phyloP scores from a whole-genome alignment of 164 flowering plant genomes.

The Nymphaea thermarum region DNA sequence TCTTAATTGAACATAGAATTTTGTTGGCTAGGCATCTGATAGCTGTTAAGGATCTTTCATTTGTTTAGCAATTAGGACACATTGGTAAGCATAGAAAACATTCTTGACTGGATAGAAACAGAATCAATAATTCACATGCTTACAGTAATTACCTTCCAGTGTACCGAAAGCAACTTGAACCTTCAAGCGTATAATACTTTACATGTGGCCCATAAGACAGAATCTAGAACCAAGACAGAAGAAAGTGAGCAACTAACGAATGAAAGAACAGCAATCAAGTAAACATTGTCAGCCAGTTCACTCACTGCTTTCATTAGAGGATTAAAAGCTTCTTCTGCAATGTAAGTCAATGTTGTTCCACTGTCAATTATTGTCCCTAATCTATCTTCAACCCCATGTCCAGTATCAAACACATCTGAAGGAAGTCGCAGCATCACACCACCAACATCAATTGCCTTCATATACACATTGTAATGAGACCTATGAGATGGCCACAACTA shows the following conservation, averaged over 20 bases:
- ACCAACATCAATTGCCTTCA: slow-evolving; percentile 72
- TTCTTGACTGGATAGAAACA: background rate
- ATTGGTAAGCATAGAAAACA: background rate
- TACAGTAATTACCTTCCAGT: slow-evolving; percentile 6
- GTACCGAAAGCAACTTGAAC: slow-evolving; percentile 7
- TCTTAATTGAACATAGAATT: no score
- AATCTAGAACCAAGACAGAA: slow-evolving; percentile 6
- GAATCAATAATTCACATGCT: background rate
- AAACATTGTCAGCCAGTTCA: background rate
- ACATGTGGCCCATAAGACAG: slow-evolving; percentile 5
- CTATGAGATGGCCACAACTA: slow-evolving; percentile 26
- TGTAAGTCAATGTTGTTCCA: slow-evolving; percentile 90
- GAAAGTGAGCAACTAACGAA: background rate
- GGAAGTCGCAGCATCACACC: slow-evolving; percentile 54
- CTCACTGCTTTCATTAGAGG: slow-evolving; percentile 20
- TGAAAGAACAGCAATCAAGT: background rate
- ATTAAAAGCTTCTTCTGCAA: slow-evolving; percentile 44
- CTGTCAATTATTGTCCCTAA: slow-evolving; percentile 80
- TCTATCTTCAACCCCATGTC: slow-evolving; percentile 5
- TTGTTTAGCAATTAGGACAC: no score
- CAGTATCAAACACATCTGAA: slow-evolving; percentile 42
- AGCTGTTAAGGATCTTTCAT: no score
- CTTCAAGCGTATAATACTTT: background rate
- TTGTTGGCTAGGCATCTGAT: no score
- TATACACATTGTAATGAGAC: slow-evolving; percentile 75